Evolutionary conservation across 805 yeast species (phyloP).

Genomic region (Suhomyces faveliae): DNA sequence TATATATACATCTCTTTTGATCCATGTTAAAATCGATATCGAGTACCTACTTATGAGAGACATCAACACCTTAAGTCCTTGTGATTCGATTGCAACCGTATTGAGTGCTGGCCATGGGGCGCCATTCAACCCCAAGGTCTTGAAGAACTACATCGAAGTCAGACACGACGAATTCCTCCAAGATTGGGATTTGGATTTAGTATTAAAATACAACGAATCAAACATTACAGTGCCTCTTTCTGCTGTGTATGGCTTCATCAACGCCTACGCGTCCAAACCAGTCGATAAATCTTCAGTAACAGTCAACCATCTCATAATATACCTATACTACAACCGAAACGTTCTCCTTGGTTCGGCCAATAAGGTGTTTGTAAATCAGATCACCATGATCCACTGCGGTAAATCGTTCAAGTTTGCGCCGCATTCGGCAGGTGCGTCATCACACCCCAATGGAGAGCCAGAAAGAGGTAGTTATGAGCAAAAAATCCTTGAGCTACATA

Average conservation of each 20-base stretch:
- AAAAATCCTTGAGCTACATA: neutral
- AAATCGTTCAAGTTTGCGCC: conserved; percentile 14
- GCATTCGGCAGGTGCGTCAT: conserved; percentile 8
- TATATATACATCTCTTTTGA: no score
- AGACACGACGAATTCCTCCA: neutral
- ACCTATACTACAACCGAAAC: conserved; percentile 15
- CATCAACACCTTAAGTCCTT: conserved; percentile 13
- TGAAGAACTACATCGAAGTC: conserved; percentile 9
- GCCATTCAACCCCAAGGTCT: conserved; percentile 10
- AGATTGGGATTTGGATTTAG: conserved; percentile 7
- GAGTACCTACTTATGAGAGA: neutral
- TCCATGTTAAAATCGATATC: neutral
- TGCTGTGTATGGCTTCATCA: conserved; percentile 15
- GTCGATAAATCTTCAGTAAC: conserved; percentile 11
- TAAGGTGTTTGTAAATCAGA: conserved; percentile 16
- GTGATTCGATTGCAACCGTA: conserved; percentile 20
- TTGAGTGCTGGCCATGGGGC: neutral
- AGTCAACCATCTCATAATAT: conserved; percentile 20
- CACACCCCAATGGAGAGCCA: neutral
- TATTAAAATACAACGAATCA: conserved; percentile 11
- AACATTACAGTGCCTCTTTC: conserved; percentile 16
- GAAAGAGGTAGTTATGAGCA: neutral
- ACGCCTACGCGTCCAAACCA: conserved; percentile 7
- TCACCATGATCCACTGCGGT: conserved; percentile 20
- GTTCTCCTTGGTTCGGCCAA: conserved; percentile 1